Conservation (phyloP, 805 yeast genomes). For the Schwanniomyces yamadae region DNA sequence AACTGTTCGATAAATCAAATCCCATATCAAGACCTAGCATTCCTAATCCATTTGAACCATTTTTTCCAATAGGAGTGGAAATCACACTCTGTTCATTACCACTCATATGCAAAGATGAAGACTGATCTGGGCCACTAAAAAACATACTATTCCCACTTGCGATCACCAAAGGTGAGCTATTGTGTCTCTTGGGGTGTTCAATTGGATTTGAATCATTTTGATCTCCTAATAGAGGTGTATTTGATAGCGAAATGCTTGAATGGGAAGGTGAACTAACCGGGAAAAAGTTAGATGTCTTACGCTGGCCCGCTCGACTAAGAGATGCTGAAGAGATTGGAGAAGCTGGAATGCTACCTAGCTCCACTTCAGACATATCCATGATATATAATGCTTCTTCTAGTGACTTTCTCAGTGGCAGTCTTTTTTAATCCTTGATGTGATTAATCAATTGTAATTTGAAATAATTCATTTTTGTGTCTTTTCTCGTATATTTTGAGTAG, state of each 20-base stretch:
- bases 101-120: no score
- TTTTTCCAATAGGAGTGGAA: slow-evolving; percentile 1
- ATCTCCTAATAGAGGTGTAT: neutral
- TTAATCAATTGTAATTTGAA: no score
- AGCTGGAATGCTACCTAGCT: neutral
- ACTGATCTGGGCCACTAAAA: slow-evolving; percentile 2
- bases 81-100: neutral
- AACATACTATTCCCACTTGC: slow-evolving; percentile 4
- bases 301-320: neutral
- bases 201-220: slow-evolving; percentile 3
- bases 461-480: no score
- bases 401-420: no score
- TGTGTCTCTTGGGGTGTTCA: slow-evolving; percentile 10
- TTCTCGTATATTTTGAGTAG: no score
- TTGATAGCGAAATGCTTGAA: slow-evolving; percentile 1
- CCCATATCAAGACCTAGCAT: neutral
- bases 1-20: neutral
- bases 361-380: neutral
- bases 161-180: slow-evolving; percentile 16
- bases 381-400: no score
- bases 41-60: slow-evolving; percentile 1
- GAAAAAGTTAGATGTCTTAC: slow-evolving; percentile 10
- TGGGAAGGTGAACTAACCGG: slow-evolving; percentile 4
- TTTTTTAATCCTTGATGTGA: no score
- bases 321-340: neutral